These are phyloP conservation scores for Wickerhamomyces tratensis DNA, from an alignment of 805 yeast genomes.

Conservation along the genomic window DNA sequence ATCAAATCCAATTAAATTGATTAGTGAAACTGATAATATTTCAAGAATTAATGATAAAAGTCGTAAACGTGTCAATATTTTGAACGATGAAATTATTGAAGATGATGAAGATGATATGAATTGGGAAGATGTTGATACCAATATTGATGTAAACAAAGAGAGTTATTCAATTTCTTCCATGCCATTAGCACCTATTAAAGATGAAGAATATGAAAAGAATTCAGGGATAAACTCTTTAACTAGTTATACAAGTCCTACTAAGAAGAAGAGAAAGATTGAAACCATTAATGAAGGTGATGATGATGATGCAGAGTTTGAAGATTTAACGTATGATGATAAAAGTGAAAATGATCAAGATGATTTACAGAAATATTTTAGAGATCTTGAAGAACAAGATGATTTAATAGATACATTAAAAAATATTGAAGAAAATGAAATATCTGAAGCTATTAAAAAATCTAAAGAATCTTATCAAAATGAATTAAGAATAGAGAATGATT, in stretches of 20 bases:
- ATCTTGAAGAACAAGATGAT: conserved; percentile 1
- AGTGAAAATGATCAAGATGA: conserved; percentile 9
- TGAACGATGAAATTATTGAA: conserved; percentile 16
- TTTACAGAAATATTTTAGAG: no score
- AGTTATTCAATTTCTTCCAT: conserved; percentile 33
- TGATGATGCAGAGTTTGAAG: conserved; percentile 7
- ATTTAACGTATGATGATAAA: neutral
- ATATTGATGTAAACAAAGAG: conserved; percentile 15
- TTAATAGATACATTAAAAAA: conserved; percentile 17
- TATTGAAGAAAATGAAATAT: conserved; percentile 24
- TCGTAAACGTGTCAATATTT: conserved; percentile 2
- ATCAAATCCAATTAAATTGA: conserved; percentile 41
- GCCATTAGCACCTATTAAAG: conserved; percentile 23
- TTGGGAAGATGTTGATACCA: conserved; percentile 61
- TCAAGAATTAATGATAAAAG: conserved; percentile 2
- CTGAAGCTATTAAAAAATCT: conserved; percentile 34
- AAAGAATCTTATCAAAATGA: conserved; percentile 38
- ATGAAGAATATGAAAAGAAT: conserved; percentile 6
- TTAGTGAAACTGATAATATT: conserved; percentile 4
- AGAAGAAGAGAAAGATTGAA: conserved; percentile 1
- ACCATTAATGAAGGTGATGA: neutral
- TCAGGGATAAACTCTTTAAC: conserved; percentile 9
- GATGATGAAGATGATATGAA: conserved; percentile 36
- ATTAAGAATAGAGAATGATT: conserved; percentile 19
- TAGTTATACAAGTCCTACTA: conserved; percentile 9